phyloP scores from a whole-genome alignment of 108 stramenopile genomes.

The Epithemia pelagica region DNA sequence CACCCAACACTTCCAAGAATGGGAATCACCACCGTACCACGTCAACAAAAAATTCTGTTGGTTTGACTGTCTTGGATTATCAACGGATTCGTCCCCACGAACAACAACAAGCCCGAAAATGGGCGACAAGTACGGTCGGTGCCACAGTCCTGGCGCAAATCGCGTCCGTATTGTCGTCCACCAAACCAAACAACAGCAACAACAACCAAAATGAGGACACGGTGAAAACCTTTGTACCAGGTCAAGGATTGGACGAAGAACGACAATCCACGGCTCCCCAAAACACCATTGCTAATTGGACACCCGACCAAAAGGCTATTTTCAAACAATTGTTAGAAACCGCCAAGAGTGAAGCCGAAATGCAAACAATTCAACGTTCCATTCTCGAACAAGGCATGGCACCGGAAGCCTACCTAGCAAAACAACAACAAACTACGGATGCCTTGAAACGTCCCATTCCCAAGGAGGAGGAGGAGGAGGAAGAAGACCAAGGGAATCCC shows the following conservation, averaged over 20 bases:
- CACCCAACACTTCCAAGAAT: background rate
- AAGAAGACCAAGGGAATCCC: too few relatives aligned
- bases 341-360: conserved; percentile 61
- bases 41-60: conserved; percentile 30
- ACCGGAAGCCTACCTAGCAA: background rate
- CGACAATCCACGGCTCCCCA: conserved; percentile 43
- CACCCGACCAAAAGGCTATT: conserved; percentile 50
- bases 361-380: conserved; percentile 71
- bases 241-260: conserved; percentile 37
- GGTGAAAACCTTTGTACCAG: conserved; percentile 78
- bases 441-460: too few relatives aligned
- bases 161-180: background rate
- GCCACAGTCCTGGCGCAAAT: conserved; percentile 42
- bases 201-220: conserved; percentile 35
- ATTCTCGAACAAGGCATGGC: conserved; percentile 16
- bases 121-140: conserved; percentile 73
- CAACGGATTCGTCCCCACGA: conserved; percentile 59
- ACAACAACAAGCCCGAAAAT: conserved; percentile 63
- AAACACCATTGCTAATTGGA: conserved; percentile 63
- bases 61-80: conserved; percentile 71
- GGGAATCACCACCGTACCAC: conserved; percentile 10
- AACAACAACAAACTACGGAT: background rate
- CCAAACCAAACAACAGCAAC: background rate
- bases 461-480: too few relatives aligned
- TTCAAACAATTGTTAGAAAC: conserved; percentile 73